Percentiles rank a stretch among this genome's conserved stretches.
These are phyloP conservation scores for Austroboletus sp. DNA, from an alignment of 1,284 basidiomycete species.

Conservation along the genomic window DNA sequence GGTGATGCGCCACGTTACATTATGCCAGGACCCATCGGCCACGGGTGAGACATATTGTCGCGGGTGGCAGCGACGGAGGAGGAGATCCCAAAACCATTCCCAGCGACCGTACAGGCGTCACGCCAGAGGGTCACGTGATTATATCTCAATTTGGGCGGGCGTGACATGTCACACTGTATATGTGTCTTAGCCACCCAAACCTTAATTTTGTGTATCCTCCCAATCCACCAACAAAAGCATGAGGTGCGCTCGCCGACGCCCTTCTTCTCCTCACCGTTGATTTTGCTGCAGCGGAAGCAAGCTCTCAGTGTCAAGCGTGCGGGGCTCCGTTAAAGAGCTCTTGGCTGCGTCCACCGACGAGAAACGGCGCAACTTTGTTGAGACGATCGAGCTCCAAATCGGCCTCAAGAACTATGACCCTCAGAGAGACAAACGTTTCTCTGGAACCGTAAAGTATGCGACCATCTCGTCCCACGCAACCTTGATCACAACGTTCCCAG, in stretches of 20 bases:
- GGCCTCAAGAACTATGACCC: slow-evolving; percentile 98
- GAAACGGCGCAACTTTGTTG: slow-evolving; percentile 83
- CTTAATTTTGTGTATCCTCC: slow-evolving; percentile 27
- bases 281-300: slow-evolving; percentile 41
- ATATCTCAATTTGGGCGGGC: background rate
- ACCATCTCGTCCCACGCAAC: background rate
- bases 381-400: slow-evolving; percentile 94
- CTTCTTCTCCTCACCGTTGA: too few relatives aligned
- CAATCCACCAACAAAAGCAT: slow-evolving; percentile 29
- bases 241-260: slow-evolving; percentile 19
- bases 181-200: slow-evolving; percentile 29
- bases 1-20: slow-evolving; percentile 7
- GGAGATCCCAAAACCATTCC: slow-evolving; percentile 1
- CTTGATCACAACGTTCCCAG: slow-evolving; percentile 34
- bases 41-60: slow-evolving; percentile 23
- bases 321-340: slow-evolving; percentile 86
- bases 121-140: slow-evolving; percentile 18
- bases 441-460: slow-evolving; percentile 86
- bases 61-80: background rate
- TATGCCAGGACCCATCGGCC: slow-evolving; percentile 12
- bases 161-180: slow-evolving; percentile 36
- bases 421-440: slow-evolving; percentile 93
- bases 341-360: slow-evolving; percentile 72
- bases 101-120: slow-evolving; percentile 7
- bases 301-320: slow-evolving; percentile 98